Evolutionary conservation across 306 rosid species (phyloP), one percentile per base, ranked within the genome.

Genomic region (Styphnolobium japonicum): DNA sequence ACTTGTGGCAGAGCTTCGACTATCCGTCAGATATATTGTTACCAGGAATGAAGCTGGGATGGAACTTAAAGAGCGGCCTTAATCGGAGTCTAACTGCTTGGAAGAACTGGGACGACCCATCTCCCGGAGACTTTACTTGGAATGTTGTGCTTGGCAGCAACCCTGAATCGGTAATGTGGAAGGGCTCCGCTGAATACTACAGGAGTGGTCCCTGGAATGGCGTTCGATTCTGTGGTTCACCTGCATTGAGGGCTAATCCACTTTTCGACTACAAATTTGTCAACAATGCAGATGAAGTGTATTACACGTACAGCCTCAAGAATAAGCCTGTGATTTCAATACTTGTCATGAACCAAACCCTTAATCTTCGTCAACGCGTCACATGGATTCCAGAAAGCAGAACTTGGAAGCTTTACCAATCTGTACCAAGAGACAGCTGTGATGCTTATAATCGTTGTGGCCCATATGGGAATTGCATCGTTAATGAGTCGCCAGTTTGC

Each of bases 41-140:
- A 7, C n/a, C 77, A 0, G 52, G 52, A 22, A 72, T 72, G 52
- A 53, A 36, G 40, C 0, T 72, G 0, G 51, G 66, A 4, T 53
- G 36, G 66, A 11, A 72, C 77, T 2, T 21, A 2, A 53, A 15
- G 2, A 34, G 2, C 1, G 66, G 52, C 19, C 23, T 72, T 4
- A 7, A 72, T 4, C 0, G 52, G 10, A 7, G 4, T 4, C 37
- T 72, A 21, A 72, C 39, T 1, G 49, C 77, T 0, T 72, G 77
- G 77, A 72, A 22, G 27, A 72, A 37, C 18, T 53, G 66, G 66
- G 53, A 72, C 0, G 39, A 72, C 53, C 77, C 77, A 19, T 72
- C 67, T 21, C 1, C 6, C 2, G 78, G 67, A 9, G 55, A 73
- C 40, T 55, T 73, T 1, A 56, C 16, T 1, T 1, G 2, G 5